Evolutionary conservation across 352 stramenopile species (phyloP).

Genomic region (Globisporangium takayamanum): DNA sequence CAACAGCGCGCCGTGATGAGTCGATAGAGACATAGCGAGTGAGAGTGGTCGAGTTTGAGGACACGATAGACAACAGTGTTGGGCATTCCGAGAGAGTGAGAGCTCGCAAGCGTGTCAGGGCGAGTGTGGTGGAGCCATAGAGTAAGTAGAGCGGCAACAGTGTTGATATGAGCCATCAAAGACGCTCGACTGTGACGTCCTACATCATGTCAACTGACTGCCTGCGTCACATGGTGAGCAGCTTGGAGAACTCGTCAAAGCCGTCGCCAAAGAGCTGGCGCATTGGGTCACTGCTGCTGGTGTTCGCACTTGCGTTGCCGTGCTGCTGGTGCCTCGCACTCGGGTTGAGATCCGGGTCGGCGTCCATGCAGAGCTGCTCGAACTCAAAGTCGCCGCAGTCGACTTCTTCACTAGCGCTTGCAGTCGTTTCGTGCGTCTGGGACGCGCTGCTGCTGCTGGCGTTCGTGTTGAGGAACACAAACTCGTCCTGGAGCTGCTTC

Average conservation of each 20-base stretch:
- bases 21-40: constrained; percentile 1
- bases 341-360: constrained; percentile 61
- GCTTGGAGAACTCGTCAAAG: constrained; percentile 44
- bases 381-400: constrained; percentile 71
- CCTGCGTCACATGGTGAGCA: constrained; percentile 10
- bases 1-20: background rate
- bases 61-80: background rate
- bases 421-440: background rate
- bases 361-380: constrained; percentile 71
- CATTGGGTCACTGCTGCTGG: constrained; percentile 7
- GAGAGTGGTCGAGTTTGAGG: background rate
- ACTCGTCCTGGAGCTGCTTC: constrained; percentile 16
- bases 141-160: no score
- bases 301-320: background rate
- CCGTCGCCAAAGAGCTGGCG: constrained; percentile 39
- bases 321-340: background rate
- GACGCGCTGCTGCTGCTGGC: background rate
- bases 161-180: no score
- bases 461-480: constrained; percentile 19
- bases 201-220: background rate
- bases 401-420: constrained; percentile 17
- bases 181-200: no score
- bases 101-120: no score
- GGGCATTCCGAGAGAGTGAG: background rate
- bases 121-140: no score